Evolutionary conservation across 169 alveolate genomes (phyloP), one percentile per base, ranked within the genome.

Genomic region (Cystoisospora suis): DNA sequence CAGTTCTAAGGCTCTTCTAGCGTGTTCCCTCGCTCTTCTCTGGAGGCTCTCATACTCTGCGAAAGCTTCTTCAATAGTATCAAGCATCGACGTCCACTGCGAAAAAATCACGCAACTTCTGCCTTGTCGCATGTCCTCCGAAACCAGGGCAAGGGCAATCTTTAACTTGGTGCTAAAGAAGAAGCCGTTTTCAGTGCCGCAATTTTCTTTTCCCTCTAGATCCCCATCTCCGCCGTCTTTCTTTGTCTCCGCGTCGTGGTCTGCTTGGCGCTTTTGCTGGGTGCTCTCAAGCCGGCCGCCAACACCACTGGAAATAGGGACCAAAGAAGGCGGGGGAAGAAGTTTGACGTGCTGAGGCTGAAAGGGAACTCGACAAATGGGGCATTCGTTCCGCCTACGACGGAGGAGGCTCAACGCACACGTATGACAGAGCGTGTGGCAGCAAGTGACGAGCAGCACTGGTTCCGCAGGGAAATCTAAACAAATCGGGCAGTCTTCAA

Each of bases 21-120:
- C 83, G 2, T 34, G 23, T 53, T 53, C 65, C 23, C 29, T 23
- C 15, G 29, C 15, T 34, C 36, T 40, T 38, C 58, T 3, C 56
- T 72, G 83, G n/a, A n/a, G n/a, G 15, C 32, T 72, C 56, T 72
- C 83, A 56, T 72, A 72, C 56, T 34, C 83, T 6, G 83, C 81
- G 61, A 85, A 59, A 17, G 77, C 91, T 87, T 93, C 95, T 86
- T 96, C 97, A 59, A 96, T 88, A 83, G 94, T 92, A 87, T 96
- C 97, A 12, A 96, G 94, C 75, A 95, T 90, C 89, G 94, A 93
- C 42, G 96, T 93, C 93, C 96, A 96, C 90, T 96, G 97, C 69
- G 96, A 95, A 86, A 96, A 96, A 36, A 96, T 90, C 69, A 96
- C 94, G 69, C 86, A 56, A 69, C 77, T 83, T 72, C 91, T 59